Conservation (phyloP, 495 filamentous ascomycete genomes). For the Podospora pseudoanserina region DNA sequence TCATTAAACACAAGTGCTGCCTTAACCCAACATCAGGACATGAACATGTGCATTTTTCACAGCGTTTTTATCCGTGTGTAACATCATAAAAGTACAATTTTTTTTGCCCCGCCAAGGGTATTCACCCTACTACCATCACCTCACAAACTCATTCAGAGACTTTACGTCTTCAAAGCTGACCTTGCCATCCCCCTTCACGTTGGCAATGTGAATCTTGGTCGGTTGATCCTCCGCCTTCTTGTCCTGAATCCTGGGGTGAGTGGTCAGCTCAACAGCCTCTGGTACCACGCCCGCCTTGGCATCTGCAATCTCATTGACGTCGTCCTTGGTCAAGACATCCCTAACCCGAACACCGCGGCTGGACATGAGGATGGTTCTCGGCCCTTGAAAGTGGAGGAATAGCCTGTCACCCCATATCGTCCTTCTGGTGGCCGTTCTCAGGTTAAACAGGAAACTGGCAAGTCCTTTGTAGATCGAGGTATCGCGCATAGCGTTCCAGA, state of each 20-base stretch:
- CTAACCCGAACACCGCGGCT: constrained; percentile 70
- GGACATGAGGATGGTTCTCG: constrained; percentile 78
- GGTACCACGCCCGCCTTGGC: constrained; percentile 58
- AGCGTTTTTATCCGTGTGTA: not conserved
- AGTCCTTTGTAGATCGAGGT: constrained; percentile 67
- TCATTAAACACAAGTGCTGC: not conserved
- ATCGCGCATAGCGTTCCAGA: constrained; percentile 65
- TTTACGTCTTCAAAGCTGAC: constrained; percentile 62
- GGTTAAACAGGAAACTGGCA: constrained; percentile 53
- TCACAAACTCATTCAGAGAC: constrained; percentile 51
- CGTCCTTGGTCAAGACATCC: constrained; percentile 68
- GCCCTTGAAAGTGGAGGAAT: constrained; percentile 85
- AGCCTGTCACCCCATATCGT: constrained; percentile 93
- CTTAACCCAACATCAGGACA: not conserved
- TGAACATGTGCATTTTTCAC: not conserved
- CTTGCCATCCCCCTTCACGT: constrained; percentile 62
- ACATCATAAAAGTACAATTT: constrained; percentile 2
- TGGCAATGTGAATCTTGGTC: constrained; percentile 52
- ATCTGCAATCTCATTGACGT: constrained; percentile 85
- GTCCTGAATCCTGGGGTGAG: constrained; percentile 33
- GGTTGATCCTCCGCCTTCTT: constrained; percentile 34
- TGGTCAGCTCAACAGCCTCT: constrained; percentile 43
- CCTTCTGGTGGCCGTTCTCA: constrained; percentile 70
- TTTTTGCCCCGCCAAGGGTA: not conserved
- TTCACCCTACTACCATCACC: constrained; percentile 17